A percentile compares a stretch with the other conserved stretches of the same genome.
Evolutionary conservation across 2,329 filamentous ascomycete genomes (phyloP).

Genomic region (Colletotrichum scovillei): DNA sequence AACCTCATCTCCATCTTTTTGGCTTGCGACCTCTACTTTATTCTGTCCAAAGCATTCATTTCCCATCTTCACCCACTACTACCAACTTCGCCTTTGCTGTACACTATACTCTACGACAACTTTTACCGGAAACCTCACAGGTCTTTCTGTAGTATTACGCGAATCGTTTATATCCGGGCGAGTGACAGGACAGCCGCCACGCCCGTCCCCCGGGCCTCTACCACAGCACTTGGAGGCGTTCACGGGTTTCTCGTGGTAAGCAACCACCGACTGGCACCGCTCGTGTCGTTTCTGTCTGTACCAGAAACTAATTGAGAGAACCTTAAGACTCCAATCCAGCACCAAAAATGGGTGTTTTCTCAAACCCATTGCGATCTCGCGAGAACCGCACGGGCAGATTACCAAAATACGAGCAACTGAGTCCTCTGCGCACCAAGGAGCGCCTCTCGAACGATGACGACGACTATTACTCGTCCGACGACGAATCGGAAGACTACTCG

Average conservation of each 20-base stretch:
- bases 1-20: slow-evolving; percentile 29
- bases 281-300: not conserved
- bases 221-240: not conserved
- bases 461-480: slow-evolving; percentile 58
- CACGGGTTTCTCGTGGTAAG: slow-evolving; percentile 16
- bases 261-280: not conserved
- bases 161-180: not conserved
- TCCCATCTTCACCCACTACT: not conserved
- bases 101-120: not conserved
- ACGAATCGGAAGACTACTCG: slow-evolving; percentile 54
- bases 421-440: slow-evolving; percentile 54
- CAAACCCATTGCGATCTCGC: slow-evolving; percentile 60
- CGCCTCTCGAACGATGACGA: slow-evolving; percentile 64
- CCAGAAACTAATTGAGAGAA: not conserved
- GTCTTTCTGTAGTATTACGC: slow-evolving; percentile 2
- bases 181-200: not conserved
- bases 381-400: slow-evolving; percentile 55
- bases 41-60: not conserved
- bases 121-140: slow-evolving; percentile 8
- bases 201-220: slow-evolving; percentile 6
- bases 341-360: slow-evolving; percentile 59
- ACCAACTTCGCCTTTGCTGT: slow-evolving; percentile 9
- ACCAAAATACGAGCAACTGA: slow-evolving; percentile 62
- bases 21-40: slow-evolving; percentile 6
- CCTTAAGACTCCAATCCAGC: slow-evolving; percentile 26